Evolutionary conservation across 1,284 basidiomycete species (phyloP), one percentile per base, ranked within the genome.

Genomic region (Cutaneotrichosporon curvatum): DNA sequence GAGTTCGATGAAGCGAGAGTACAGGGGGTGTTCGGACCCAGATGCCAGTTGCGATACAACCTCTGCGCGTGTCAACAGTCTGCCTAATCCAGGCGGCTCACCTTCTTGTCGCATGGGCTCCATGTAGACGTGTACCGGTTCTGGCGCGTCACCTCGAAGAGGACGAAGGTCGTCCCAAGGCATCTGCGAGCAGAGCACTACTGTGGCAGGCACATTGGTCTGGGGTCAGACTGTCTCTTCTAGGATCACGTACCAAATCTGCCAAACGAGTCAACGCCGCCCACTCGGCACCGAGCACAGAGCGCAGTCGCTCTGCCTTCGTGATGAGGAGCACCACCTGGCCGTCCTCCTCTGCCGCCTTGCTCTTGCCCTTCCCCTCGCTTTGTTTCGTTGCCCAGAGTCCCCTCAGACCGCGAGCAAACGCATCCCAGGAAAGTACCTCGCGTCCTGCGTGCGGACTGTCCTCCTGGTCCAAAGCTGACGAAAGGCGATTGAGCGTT

Each of bases 121-220:
- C 0, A 85, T 68, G 48, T 83, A 80, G n/a, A 90, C 65, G 60
- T 81, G 80, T 56, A 83, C 82, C 0, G 87, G 87, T 60, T 88
- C 85, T 0, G 81, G 79, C 0, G 84, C 78, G 21, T 84, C 82
- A 4, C 82, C 84, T 5, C 83, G 65, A 0, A 78, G 66, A 0
- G 86, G 85, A 9, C 81, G 77, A 16, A 88, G 75, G 53, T 84
- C 79, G 53, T 85, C 81, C 87, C 87, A 90, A 15, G 78, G 76
- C 7, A 79, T 73, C 37, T 79, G 75, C 1, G 85, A 87, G 22
- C 84, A 64, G 43, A 89, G 76, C 4, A 90, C 73, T 0, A 84
- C 78, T 2, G 78, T 79, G 18, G 78, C 58, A 2, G 75, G 73
- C 9, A 74, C 57, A 21, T 68, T 73, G 8, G 74, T 33, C 53